Evolutionary conservation across 2,329 filamentous ascomycete genomes (phyloP), one percentile per base, ranked within the genome.

Genomic region (Colletotrichum liaoningense): DNA sequence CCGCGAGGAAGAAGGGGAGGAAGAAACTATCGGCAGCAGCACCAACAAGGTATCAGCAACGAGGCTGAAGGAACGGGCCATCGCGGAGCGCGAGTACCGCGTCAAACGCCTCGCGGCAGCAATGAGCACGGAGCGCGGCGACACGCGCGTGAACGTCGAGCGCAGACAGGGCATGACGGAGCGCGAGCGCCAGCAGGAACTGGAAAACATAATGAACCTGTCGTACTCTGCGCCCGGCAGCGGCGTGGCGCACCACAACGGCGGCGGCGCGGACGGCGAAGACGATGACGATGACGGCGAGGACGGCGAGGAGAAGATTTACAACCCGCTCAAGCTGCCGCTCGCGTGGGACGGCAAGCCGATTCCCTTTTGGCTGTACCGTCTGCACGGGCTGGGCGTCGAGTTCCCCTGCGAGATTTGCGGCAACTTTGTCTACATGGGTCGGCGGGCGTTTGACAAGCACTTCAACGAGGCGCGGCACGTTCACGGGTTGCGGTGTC

Each of bases 401-500:
- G 97, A 99, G 78, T 98, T 98, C 77, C 89, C 93, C 0, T 99
- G 97, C 86, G 96, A 99, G 81, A 94, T 99, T 69, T 99, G 97
- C 80, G 97, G 97, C 69, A 98, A 98, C 83, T 98, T 95, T 79
- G 95, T 98, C n/a, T 98, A 98, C 86, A 98, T 98, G 93, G 97
- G 97, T 19, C 90, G 97, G 28, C 91, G 97, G 63, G 95, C 95
- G 1, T 99, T 98, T 78, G 97, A 99, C 81, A 99, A 99, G 87
- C 97, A 99, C 82, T 99, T 99, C 85, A 97, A 95, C 77, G 97
- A 99, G 83, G 92, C 94, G 9, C 88, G 95, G 66, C 97, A 99
- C 80, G 93, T 98, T 62, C 97, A 98, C 80, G 97, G 97, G 1
- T 85, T 99, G 77, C 97, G 97, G 82, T 98, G 96, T 80, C 85